Conservation (phyloP, 2,329 filamentous ascomycete genomes). For the Monilinia fructicola region DNA sequence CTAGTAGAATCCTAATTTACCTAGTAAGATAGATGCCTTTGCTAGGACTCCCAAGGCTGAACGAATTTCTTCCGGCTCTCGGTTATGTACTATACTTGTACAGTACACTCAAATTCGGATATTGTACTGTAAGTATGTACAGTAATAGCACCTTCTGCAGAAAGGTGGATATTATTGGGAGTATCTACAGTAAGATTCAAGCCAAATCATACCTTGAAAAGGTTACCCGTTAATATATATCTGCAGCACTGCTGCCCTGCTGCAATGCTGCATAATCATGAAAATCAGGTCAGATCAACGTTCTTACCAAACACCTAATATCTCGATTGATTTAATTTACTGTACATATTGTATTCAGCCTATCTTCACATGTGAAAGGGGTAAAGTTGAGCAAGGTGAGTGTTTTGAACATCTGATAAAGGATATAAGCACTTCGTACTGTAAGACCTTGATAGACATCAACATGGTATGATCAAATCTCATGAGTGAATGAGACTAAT, state of each 20-base stretch:
- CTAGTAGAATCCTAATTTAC: background rate
- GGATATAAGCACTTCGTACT: background rate
- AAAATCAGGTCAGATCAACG: constrained; percentile 8
- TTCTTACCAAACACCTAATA: background rate
- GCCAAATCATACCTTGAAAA: background rate
- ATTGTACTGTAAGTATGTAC: too few relatives aligned
- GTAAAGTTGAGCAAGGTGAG: background rate
- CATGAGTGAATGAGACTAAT: background rate
- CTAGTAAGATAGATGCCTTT: background rate
- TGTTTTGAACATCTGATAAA: background rate
- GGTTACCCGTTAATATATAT: background rate
- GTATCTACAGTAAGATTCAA: background rate
- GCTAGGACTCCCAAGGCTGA: constrained; percentile 16
- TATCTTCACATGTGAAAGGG: constrained; percentile 6
- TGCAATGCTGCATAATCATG: background rate
- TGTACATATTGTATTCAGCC: background rate
- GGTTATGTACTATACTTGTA: background rate
- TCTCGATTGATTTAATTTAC: constrained; percentile 9
- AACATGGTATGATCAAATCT: constrained; percentile 3
- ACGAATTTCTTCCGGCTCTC: constrained; percentile 1
- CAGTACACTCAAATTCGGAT: constrained; percentile 3
- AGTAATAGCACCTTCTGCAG: background rate
- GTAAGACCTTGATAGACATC: background rate
- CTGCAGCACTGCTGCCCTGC: background rate
- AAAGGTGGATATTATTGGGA: constrained; percentile 10